These are phyloP conservation scores for Epichloe glyceriae DNA, from an alignment of 2,329 filamentous ascomycete genomes.

Conservation along the genomic window DNA sequence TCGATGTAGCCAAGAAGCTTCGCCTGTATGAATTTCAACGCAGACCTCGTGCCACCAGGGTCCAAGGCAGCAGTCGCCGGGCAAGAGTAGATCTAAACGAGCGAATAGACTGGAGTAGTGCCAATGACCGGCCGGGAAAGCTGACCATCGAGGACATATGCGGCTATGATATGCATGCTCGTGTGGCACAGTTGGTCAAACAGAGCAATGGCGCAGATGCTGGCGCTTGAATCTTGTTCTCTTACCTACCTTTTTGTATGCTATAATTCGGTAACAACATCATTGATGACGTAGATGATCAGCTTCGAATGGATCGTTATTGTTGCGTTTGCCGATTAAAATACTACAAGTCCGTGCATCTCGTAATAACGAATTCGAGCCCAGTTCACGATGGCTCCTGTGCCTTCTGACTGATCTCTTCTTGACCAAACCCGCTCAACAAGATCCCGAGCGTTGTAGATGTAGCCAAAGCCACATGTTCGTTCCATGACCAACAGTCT, in stretches of 20 bases:
- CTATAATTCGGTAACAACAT: background rate
- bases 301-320: background rate
- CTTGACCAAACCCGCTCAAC: slow-evolving; percentile 26
- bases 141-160: slow-evolving; percentile 54
- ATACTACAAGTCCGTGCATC: slow-evolving; percentile 23
- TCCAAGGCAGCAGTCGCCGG: slow-evolving; percentile 37
- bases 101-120: slow-evolving; percentile 11
- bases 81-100: slow-evolving; percentile 41
- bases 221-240: no score
- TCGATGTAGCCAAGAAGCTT: slow-evolving; percentile 29
- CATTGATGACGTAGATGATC: background rate
- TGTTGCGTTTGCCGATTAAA: slow-evolving; percentile 9
- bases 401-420: slow-evolving; percentile 16
- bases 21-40: slow-evolving; percentile 35
- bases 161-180: slow-evolving; percentile 26
- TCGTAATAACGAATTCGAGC: slow-evolving; percentile 22
- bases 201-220: background rate
- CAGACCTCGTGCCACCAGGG: slow-evolving; percentile 33
- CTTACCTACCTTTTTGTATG: background rate
- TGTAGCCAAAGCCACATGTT: slow-evolving; percentile 29
- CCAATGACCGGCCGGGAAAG: slow-evolving; percentile 38
- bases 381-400: slow-evolving; percentile 20
- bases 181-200: slow-evolving; percentile 9
- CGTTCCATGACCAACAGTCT: slow-evolving; percentile 30
- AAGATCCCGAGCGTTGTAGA: slow-evolving; percentile 25